Evolutionary conservation across 2,329 filamentous ascomycete genomes (phyloP).

Genomic region (Pestalotiopsis sp.): DNA sequence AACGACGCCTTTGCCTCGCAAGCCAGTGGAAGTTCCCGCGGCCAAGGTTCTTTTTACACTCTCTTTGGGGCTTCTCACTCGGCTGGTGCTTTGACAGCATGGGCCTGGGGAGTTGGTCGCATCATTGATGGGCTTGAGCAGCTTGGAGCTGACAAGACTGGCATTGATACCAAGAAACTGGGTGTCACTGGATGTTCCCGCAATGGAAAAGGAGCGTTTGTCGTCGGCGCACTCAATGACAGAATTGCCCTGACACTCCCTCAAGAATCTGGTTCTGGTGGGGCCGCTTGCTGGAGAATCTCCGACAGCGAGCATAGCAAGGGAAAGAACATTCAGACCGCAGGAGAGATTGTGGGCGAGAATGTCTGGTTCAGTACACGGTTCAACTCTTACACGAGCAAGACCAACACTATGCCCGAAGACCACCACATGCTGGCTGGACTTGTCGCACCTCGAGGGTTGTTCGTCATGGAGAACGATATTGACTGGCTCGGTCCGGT

Average conservation of each 20-base stretch:
- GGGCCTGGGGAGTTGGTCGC: constrained; percentile 65
- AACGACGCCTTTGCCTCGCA: constrained; percentile 61
- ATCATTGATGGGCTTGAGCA: constrained; percentile 62
- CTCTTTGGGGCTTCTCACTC: constrained; percentile 58
- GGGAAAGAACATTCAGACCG: constrained; percentile 63
- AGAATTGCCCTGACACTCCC: constrained; percentile 64
- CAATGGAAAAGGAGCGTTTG: constrained; percentile 65
- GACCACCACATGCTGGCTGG: constrained; percentile 63
- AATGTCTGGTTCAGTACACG: constrained; percentile 65
- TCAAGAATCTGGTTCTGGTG: constrained; percentile 65
- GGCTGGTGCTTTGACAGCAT: constrained; percentile 61
- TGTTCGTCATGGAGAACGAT: constrained; percentile 60
- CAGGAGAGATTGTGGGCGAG: constrained; percentile 59
- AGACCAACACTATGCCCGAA: constrained; percentile 49
- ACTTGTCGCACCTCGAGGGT: constrained; percentile 56
- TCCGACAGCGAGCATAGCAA: constrained; percentile 50
- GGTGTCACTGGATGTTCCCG: constrained; percentile 67
- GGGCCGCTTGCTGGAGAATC: constrained; percentile 63
- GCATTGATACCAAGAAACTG: constrained; percentile 51
- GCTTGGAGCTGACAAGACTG: constrained; percentile 42
- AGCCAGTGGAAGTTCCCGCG: constrained; percentile 46
- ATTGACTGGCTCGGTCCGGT: constrained; percentile 62
- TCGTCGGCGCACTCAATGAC: constrained; percentile 60
- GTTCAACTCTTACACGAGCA: constrained; percentile 54
- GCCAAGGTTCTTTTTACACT: constrained; percentile 61